Conservation (phyloP, 2,329 filamentous ascomycete genomes). For the Trichoderma sp. region DNA sequence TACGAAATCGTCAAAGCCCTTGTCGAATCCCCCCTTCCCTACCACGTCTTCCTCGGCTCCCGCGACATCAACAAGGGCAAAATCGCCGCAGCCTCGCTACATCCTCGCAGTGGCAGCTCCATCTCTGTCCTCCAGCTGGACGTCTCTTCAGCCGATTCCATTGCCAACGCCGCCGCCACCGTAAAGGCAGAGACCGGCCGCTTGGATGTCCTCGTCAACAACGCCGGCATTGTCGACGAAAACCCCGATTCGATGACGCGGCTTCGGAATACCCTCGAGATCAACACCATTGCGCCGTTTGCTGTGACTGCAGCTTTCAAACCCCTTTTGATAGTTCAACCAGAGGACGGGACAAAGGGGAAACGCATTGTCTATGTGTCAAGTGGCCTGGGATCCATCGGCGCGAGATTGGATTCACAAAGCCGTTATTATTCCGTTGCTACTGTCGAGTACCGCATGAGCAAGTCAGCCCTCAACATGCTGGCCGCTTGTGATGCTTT, state of each 20-base stretch:
- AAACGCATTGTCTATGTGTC: slow-evolving; percentile 35
- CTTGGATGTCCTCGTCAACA: slow-evolving; percentile 32
- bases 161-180: slow-evolving; percentile 19
- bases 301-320: slow-evolving; percentile 32
- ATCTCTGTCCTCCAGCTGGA: slow-evolving; percentile 38
- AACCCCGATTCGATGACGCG: slow-evolving; percentile 30
- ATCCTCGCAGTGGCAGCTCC: slow-evolving; percentile 54
- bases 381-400: slow-evolving; percentile 33
- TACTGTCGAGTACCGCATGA: slow-evolving; percentile 30
- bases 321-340: slow-evolving; percentile 31
- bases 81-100: slow-evolving; percentile 46
- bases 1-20: slow-evolving; percentile 38
- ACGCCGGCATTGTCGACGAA: slow-evolving; percentile 42
- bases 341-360: slow-evolving; percentile 9
- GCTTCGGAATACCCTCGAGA: slow-evolving; percentile 42
- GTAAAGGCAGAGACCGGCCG: slow-evolving; percentile 35
- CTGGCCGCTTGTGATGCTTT: slow-evolving; percentile 28
- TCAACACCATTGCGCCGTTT: slow-evolving; percentile 33
- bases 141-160: slow-evolving; percentile 25
- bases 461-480: slow-evolving; percentile 40
- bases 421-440: background rate
- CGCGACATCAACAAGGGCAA: slow-evolving; percentile 37
- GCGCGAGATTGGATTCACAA: slow-evolving; percentile 20
- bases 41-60: slow-evolving; percentile 39
- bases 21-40: slow-evolving; percentile 32